These are phyloP conservation scores for Alternaria brassicicola DNA, from an alignment of 2,329 filamentous ascomycete species.

Conservation along the genomic window DNA sequence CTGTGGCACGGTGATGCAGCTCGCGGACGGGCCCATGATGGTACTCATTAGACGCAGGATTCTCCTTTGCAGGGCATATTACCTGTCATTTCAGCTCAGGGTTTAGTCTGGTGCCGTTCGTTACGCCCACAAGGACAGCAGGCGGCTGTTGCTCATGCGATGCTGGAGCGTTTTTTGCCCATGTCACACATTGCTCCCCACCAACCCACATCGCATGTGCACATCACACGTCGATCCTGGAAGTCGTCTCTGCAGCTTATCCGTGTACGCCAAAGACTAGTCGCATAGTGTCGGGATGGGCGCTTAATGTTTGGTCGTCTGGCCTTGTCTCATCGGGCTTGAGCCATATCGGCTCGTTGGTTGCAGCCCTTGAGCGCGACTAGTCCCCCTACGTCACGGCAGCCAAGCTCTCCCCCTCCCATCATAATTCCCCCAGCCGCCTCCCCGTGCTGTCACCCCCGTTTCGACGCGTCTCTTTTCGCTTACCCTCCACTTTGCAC, in stretches of 20 bases:
- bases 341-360: constrained; percentile 23
- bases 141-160: constrained; percentile 28
- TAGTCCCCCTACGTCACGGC: constrained; percentile 20
- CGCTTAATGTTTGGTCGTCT: constrained; percentile 30
- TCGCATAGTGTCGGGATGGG: constrained; percentile 23
- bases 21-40: constrained; percentile 17
- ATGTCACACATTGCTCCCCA: constrained; percentile 18
- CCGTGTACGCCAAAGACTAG: constrained; percentile 15
- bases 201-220: constrained; percentile 4
- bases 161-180: constrained; percentile 16
- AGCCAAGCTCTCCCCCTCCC: constrained; percentile 8
- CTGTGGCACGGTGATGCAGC: constrained; percentile 32
- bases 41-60: constrained; percentile 38
- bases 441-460: constrained; percentile 14
- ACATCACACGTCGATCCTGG: constrained; percentile 6
- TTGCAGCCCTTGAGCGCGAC: constrained; percentile 11
- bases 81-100: constrained; percentile 15
- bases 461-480: constrained; percentile 19
- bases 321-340: constrained; percentile 24
- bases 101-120: constrained; percentile 19
- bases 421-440: constrained; percentile 7
- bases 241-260: constrained; percentile 6
- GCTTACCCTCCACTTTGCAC: constrained; percentile 6
- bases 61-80: constrained; percentile 35
- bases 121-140: constrained; percentile 14